A percentile compares a stretch with the other conserved stretches of the same genome.
phyloP scores from a whole-genome alignment of 129 eudicot genomes.

The Sambucus nigra region DNA sequence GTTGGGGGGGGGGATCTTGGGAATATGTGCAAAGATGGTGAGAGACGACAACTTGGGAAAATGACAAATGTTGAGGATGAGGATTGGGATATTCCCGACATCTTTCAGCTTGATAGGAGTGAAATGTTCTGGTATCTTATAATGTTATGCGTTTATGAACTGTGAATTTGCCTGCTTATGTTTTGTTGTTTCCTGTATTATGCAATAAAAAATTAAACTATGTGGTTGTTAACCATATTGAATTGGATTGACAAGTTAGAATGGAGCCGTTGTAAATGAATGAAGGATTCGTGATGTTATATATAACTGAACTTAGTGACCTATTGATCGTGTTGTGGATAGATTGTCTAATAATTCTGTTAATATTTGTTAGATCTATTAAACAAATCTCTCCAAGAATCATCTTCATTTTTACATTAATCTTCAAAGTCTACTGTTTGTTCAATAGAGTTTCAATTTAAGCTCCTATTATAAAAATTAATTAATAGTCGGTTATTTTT shows the following conservation, averaged over 20 bases:
- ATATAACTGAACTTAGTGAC: neutral
- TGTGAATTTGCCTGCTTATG: neutral
- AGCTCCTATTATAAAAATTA: no score
- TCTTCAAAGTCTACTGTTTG: no score
- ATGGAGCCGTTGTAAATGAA: neutral
- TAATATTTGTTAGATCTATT: no score
- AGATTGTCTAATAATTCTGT: no score
- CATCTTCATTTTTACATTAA: no score
- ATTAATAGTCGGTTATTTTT: no score
- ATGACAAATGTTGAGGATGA: conserved; percentile 48
- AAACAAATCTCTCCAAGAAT: no score
- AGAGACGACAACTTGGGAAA: conserved; percentile 59
- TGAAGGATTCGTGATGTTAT: no score
- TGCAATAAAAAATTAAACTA: no score
- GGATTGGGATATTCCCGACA: conserved; percentile 31
- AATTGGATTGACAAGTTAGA: neutral
- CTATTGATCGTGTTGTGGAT: neutral
- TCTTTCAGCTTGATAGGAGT: conserved; percentile 70
- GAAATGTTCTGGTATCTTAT: conserved; percentile 56
- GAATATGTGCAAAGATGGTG: conserved; percentile 91
- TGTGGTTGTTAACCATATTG: neutral
- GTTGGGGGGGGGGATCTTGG: conserved; percentile 63
- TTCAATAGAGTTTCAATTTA: no score
- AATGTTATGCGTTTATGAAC: neutral
- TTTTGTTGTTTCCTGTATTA: neutral